A percentile compares a stretch with the other conserved stretches of the same genome.
Conservation (phyloP, 495 filamentous ascomycete genomes). For the Neurospora cerealis region DNA sequence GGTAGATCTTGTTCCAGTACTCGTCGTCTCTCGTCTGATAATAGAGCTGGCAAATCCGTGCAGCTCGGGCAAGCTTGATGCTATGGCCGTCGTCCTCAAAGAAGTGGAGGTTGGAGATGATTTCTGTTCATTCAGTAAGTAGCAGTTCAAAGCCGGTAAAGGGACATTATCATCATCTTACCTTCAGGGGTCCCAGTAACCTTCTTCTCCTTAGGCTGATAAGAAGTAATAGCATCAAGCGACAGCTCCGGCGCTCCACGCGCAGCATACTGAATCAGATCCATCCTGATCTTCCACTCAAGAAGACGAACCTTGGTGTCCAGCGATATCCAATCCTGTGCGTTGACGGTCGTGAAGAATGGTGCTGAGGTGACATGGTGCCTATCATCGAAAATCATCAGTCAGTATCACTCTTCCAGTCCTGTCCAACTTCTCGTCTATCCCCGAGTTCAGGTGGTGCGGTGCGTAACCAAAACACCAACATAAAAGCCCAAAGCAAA, state of each 20-base stretch:
- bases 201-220: slow-evolving; percentile 29
- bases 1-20: slow-evolving; percentile 57
- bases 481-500: background rate
- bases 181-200: background rate
- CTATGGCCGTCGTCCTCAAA: slow-evolving; percentile 70
- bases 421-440: background rate
- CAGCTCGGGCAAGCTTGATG: slow-evolving; percentile 60
- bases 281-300: slow-evolving; percentile 65
- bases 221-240: slow-evolving; percentile 43
- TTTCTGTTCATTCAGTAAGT: slow-evolving; percentile 18
- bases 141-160: background rate
- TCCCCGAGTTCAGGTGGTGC: background rate
- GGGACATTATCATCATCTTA: background rate
- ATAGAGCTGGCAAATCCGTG: slow-evolving; percentile 34
- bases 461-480: background rate
- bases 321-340: slow-evolving; percentile 28
- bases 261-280: slow-evolving; percentile 58
- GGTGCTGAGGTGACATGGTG: slow-evolving; percentile 35
- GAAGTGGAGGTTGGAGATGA: slow-evolving; percentile 44
- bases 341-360: slow-evolving; percentile 29
- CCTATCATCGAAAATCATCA: no score
- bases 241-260: slow-evolving; percentile 44
- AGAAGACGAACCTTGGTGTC: slow-evolving; percentile 52
- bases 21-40: slow-evolving; percentile 26
- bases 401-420: background rate